phyloP scores from a whole-genome alignment of 345 rosid species.

The Adansonia digitata region DNA sequence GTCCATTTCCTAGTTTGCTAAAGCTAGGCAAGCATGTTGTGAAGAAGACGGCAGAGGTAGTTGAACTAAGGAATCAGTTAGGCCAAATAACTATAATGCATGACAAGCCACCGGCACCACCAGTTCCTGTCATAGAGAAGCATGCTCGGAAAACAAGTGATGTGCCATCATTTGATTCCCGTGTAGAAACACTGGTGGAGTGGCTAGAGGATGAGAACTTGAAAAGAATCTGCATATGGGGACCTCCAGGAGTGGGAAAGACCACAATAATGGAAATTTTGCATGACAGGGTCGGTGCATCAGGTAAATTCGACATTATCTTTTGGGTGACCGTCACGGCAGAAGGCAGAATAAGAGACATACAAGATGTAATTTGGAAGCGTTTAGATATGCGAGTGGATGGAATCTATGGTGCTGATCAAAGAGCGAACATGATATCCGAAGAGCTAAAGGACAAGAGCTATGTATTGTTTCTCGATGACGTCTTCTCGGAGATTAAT shows the following conservation, averaged over 20 bases:
- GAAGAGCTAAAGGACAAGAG: conserved; percentile 1
- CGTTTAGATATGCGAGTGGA: background rate
- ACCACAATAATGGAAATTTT: conserved; percentile 1
- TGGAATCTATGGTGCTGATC: background rate
- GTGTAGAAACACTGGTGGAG: conserved; percentile 1
- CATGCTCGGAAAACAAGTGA: background rate
- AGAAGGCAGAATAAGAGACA: conserved; percentile 1
- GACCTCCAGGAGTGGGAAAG: conserved; percentile 11
- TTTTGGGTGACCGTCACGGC: conserved; percentile 7
- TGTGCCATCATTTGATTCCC: background rate
- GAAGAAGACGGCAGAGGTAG: background rate
- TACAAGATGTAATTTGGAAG: conserved; percentile 1
- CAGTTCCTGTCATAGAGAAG: conserved; percentile 1
- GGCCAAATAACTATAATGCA: background rate
- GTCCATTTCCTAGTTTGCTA: conserved; percentile 8
- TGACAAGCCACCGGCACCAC: conserved; percentile 7
- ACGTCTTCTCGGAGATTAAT: conserved; percentile 1
- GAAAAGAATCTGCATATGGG: conserved; percentile 14
- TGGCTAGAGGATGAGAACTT: conserved; percentile 8
- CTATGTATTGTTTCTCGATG: conserved; percentile 2
- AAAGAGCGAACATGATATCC: conserved; percentile 10
- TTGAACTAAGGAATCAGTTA: background rate
- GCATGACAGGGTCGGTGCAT: conserved; percentile 5
- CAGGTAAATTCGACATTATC: conserved; percentile 1
- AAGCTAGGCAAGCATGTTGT: conserved; percentile 5